Evolutionary conservation across 805 yeast genomes (phyloP), one percentile per base, ranked within the genome.

Genomic region (Wilhelminamyces savonicus): DNA sequence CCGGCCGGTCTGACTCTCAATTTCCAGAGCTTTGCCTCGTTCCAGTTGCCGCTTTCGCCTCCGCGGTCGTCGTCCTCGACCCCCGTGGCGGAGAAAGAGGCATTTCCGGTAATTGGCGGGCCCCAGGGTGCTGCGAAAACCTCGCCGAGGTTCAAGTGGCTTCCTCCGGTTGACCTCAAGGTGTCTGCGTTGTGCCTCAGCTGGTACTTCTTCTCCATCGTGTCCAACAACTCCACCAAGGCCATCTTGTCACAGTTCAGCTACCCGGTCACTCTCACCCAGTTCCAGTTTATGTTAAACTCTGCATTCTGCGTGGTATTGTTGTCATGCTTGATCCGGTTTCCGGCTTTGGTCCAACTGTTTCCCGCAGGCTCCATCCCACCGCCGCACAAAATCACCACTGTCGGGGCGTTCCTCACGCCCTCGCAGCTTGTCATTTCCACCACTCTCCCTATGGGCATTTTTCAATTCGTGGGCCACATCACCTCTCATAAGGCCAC

Each of bases 401-500:
- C 47, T 27, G 56, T 45, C 11, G 28, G 37, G 16, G 53, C 59
- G 19, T 74, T 82, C 40, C 41, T 80, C 11, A 59, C 56, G 14
- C 92, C 94, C 15, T 63, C 76, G 2, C 41, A 52, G 27, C 48
- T 66, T 29, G 62, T 80, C 20, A 43, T 83, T 11, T 48, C 62
- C 28, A 79, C 86, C 10, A 85, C 95, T 0, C 72, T 85, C 14
- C 97, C 97, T 13, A 86, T 90, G 95, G 97, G 97, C 6, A 63
- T 78, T 37, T 92, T 90, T 60, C 97, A 90, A 62, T 83, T 90
- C 42, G 64, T 80, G 13, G 98, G 97, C 13, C 97, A 90, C 55
- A 76, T 88, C 38, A 75, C 94, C 10, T 76, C 94, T 6, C 96
- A 88, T 52, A 82, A 83, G 50, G 90, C 97, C n/a, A 87, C 96